Conservation (phyloP, 108 stramenopile species). For the Aurantiochytrium sp. region DNA sequence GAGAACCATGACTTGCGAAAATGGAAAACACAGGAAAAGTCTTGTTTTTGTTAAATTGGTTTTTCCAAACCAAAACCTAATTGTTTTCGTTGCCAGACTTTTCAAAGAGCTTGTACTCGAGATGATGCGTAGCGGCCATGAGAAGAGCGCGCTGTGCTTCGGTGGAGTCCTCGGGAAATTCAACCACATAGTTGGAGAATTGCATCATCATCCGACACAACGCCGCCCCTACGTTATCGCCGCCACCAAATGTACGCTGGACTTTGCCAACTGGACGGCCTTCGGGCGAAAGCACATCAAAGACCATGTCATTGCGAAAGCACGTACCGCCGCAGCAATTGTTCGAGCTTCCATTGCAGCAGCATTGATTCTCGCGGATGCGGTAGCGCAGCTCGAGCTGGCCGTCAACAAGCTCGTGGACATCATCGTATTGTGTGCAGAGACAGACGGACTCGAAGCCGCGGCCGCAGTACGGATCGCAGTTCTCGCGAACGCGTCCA, state of each 20-base stretch:
- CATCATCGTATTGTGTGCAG: not conserved
- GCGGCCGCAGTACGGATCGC: not conserved
- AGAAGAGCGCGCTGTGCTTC: not conserved
- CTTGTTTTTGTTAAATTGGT: not conserved
- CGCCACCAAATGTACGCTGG: not conserved
- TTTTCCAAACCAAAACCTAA: not conserved
- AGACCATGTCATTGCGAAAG: not conserved
- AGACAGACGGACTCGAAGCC: not conserved
- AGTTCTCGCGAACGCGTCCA: not conserved
- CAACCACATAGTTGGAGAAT: not conserved
- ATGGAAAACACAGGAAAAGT: not conserved
- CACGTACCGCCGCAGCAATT: not conserved
- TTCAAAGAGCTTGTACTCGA: not conserved
- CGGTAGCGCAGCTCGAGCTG: not conserved
- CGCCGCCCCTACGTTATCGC: not conserved
- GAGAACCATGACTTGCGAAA: not conserved
- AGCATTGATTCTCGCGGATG: not conserved
- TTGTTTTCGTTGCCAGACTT: not conserved
- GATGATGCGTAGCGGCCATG: not conserved
- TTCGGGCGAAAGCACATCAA: not conserved
- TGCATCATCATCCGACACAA: not conserved
- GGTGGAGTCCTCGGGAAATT: not conserved
- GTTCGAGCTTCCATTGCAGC: not conserved
- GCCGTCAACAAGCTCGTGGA: not conserved
- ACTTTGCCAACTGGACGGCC: not conserved